phyloP scores from a whole-genome alignment of 345 rosid genomes.

The Moringa oleifera region DNA sequence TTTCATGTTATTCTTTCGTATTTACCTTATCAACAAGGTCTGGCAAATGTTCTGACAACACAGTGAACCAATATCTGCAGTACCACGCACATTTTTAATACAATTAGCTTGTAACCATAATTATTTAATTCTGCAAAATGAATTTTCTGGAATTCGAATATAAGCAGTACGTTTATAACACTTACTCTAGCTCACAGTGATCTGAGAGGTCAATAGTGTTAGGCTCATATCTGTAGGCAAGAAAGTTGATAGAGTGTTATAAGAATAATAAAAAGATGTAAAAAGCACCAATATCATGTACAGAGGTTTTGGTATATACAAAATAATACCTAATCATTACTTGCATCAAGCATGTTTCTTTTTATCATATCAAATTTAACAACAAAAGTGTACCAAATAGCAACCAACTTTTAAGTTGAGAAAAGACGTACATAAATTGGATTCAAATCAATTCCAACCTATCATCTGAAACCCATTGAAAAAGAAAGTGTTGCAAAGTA shows the following conservation, averaged over 20 bases:
- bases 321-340: not conserved
- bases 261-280: not conserved
- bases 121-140: not conserved
- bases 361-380: no score
- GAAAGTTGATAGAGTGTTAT: not conserved
- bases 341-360: not conserved
- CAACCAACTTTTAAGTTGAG: no score
- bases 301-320: not conserved
- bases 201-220: constrained; percentile 92
- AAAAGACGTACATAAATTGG: no score
- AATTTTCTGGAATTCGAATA: constrained; percentile 1
- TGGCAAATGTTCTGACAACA: constrained; percentile 86
- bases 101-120: not conserved
- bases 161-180: constrained; percentile 14
- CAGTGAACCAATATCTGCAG: constrained; percentile 91
- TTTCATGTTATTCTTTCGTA: not conserved
- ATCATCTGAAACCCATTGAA: no score
- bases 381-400: no score
- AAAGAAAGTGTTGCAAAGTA: no score
- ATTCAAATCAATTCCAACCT: no score
- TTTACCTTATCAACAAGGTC: constrained; percentile 95
- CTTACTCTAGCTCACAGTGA: constrained; percentile 88
- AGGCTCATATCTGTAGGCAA: constrained; percentile 77
- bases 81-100: constrained; percentile 12
- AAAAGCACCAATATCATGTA: not conserved